Percentiles rank a stretch among this genome's conserved stretches.
Evolutionary conservation across 2,329 filamentous ascomycete species (phyloP).

Genomic region (Pseudocercospora fuligena): DNA sequence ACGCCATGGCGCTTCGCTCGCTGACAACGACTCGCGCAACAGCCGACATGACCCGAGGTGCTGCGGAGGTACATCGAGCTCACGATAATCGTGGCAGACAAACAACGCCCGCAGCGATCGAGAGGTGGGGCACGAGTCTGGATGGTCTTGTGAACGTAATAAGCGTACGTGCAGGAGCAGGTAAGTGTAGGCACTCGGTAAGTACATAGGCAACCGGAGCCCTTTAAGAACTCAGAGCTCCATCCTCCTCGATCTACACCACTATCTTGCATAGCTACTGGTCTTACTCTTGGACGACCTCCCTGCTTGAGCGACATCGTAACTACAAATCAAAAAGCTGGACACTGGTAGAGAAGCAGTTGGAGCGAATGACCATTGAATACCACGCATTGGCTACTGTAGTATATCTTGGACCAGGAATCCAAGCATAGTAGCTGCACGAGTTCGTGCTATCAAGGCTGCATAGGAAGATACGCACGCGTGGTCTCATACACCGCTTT

Average conservation of each 20-base stretch:
- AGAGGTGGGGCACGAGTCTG: neutral
- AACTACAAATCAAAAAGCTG: neutral
- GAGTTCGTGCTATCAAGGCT: neutral
- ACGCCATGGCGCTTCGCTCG: neutral
- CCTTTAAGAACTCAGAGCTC: neutral
- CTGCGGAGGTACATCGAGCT: neutral
- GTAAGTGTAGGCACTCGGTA: slow-evolving; percentile 6
- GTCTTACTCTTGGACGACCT: neutral
- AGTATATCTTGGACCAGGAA: neutral
- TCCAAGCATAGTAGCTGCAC: neutral
- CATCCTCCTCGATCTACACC: neutral
- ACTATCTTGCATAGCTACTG: neutral
- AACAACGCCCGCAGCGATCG: neutral
- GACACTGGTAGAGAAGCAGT: neutral
- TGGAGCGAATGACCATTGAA: neutral
- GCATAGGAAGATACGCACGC: neutral
- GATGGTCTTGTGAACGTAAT: slow-evolving; percentile 1
- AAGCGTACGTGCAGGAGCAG: neutral
- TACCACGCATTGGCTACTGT: neutral
- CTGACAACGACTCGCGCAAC: neutral
- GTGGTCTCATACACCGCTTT: neutral
- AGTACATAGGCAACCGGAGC: neutral
- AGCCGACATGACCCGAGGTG: slow-evolving; percentile 6
- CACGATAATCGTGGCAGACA: slow-evolving; percentile 1
- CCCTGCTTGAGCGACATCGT: neutral